These are phyloP conservation scores for Eucalyptus pauciflora DNA, from an alignment of 345 rosid species.

Conservation along the genomic window DNA sequence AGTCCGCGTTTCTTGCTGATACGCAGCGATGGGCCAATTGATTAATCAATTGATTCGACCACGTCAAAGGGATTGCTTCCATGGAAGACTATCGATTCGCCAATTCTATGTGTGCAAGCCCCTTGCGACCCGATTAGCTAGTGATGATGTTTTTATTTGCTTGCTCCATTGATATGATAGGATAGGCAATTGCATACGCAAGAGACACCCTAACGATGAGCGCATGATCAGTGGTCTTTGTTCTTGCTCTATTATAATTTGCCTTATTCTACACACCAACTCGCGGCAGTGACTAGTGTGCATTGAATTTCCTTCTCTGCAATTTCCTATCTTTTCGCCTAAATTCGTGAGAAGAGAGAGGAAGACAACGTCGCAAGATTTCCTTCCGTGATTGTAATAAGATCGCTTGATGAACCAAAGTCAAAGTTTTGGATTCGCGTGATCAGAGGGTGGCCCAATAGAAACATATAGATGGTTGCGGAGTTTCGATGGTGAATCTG, in stretches of 20 bases:
- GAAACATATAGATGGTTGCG: background rate
- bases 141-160: background rate
- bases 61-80: background rate
- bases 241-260: background rate
- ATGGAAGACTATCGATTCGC: background rate
- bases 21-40: background rate
- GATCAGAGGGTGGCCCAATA: background rate
- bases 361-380: background rate
- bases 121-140: background rate
- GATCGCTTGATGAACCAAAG: background rate
- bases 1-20: background rate
- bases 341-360: background rate
- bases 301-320: background rate
- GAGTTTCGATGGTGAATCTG: background rate
- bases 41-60: background rate
- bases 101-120: background rate
- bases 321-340: background rate
- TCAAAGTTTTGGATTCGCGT: background rate
- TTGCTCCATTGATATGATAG: background rate
- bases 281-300: background rate
- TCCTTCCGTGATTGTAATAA: background rate
- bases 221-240: background rate
- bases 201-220: background rate
- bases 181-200: background rate
- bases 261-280: background rate